Evolutionary conservation across 192 early-diverging fungal genomes (phyloP).

Genomic region (Backusella mclennaniae): DNA sequence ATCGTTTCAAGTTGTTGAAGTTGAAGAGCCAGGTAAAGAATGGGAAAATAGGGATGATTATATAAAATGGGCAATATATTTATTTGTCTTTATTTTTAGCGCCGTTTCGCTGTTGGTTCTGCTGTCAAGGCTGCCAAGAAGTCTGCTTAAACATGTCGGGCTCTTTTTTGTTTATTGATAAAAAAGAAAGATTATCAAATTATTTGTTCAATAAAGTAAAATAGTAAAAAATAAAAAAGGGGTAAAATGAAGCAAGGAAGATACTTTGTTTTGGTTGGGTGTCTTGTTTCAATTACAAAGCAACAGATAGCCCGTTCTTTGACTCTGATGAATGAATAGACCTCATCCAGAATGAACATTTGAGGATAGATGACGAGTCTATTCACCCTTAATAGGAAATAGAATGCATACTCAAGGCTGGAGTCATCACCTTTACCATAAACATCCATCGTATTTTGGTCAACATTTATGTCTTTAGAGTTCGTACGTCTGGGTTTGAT

Average conservation of each 20-base stretch:
- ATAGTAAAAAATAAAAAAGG: not conserved
- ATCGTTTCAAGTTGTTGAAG: constrained; percentile 97
- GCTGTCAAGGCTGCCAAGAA: constrained; percentile 9
- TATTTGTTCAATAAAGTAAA: constrained; percentile 5
- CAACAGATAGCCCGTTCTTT: no score
- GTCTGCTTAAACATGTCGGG: constrained; percentile 11
- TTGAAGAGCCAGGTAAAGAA: constrained; percentile 85
- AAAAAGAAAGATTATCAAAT: constrained; percentile 8
- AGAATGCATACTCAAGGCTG: no score
- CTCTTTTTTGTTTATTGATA: constrained; percentile 19
- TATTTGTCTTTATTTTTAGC: not conserved
- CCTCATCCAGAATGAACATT: no score
- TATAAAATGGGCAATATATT: not conserved
- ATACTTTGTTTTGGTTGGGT: not conserved
- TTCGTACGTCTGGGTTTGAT: no score
- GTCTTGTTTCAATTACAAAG: not conserved
- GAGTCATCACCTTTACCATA: no score
- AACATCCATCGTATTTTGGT: no score
- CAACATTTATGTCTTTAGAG: no score
- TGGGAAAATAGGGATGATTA: not conserved
- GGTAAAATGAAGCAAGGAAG: not conserved
- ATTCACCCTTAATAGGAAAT: no score
- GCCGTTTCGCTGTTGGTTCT: constrained; percentile 13
- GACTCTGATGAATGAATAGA: no score
- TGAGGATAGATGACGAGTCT: no score